Percentiles rank a stretch among this genome's conserved stretches.
These are phyloP conservation scores for Platanus orientalis DNA, from an alignment of 164 flowering plant species.

Conservation along the genomic window DNA sequence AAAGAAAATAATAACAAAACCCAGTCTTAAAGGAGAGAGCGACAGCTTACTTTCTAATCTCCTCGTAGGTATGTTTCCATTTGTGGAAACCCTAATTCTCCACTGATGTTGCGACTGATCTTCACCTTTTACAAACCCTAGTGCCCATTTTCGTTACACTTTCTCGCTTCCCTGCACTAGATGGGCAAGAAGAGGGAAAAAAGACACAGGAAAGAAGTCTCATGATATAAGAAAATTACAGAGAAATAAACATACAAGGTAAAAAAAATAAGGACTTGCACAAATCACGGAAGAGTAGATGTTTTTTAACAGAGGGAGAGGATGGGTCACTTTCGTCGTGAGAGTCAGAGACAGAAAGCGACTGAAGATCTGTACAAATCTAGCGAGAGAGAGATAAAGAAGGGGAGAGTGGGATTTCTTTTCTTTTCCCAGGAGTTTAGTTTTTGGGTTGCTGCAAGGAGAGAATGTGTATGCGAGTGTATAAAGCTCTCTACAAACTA, in stretches of 20 bases:
- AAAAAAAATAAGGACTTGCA: slow-evolving; percentile 16
- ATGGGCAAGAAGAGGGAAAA: neutral
- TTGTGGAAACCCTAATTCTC: slow-evolving; percentile 14
- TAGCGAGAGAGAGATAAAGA: slow-evolving; percentile 6
- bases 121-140: slow-evolving; percentile 10
- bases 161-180: neutral
- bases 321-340: slow-evolving; percentile 43
- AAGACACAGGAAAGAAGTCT: neutral
- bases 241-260: neutral
- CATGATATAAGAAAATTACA: neutral
- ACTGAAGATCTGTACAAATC: slow-evolving; percentile 35
- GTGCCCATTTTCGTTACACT: neutral
- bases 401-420: neutral
- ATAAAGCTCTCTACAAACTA: too few relatives aligned
- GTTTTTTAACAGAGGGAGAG: slow-evolving; percentile 10
- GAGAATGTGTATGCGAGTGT: neutral
- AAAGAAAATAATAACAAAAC: neutral
- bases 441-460: neutral
- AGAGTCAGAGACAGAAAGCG: slow-evolving; percentile 42
- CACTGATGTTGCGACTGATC: neutral
- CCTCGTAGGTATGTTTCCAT: neutral
- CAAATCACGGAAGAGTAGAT: slow-evolving; percentile 32
- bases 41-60: neutral
- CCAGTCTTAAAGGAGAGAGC: neutral
- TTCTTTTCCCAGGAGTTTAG: neutral